Evolutionary conservation across 2,329 filamentous ascomycete species (phyloP).

Genomic region (Huntiella omanensis): DNA sequence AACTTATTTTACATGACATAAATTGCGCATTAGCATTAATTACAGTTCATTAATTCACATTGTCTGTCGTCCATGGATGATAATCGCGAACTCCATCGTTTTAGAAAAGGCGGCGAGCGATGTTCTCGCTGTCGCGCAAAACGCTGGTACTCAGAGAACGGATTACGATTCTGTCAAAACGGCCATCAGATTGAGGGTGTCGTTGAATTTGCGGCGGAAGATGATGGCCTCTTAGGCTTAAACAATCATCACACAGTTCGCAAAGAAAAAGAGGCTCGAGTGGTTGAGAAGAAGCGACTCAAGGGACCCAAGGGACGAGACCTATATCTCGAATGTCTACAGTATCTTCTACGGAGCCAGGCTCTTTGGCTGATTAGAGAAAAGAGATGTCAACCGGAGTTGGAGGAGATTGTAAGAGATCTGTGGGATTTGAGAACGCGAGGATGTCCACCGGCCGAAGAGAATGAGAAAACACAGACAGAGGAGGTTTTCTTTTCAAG

Average conservation of each 20-base stretch:
- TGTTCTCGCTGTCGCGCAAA: conserved; percentile 51
- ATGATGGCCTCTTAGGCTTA: conserved; percentile 45
- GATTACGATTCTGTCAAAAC: conserved; percentile 59
- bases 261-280: conserved; percentile 28
- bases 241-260: conserved; percentile 24
- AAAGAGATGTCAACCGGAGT: conserved; percentile 47
- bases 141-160: conserved; percentile 56
- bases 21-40: too few relatives aligned
- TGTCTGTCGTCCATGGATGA: conserved; percentile 20
- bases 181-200: conserved; percentile 61
- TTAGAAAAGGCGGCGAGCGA: conserved; percentile 30
- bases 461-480: neutral
- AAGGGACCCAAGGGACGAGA: conserved; percentile 50
- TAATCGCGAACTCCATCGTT: conserved; percentile 26
- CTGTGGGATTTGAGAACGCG: conserved; percentile 60
- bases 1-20: too few relatives aligned
- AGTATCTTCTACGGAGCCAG: conserved; percentile 72
- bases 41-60: too few relatives aligned
- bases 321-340: conserved; percentile 67
- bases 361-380: conserved; percentile 50
- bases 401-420: conserved; percentile 65
- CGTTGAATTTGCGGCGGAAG: conserved; percentile 41
- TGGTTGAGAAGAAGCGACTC: conserved; percentile 37
- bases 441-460: conserved; percentile 18
- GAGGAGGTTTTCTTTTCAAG: conserved; percentile 15